Conservation (phyloP, 2,329 filamentous ascomycete species). For the Apiospora aurea region DNA sequence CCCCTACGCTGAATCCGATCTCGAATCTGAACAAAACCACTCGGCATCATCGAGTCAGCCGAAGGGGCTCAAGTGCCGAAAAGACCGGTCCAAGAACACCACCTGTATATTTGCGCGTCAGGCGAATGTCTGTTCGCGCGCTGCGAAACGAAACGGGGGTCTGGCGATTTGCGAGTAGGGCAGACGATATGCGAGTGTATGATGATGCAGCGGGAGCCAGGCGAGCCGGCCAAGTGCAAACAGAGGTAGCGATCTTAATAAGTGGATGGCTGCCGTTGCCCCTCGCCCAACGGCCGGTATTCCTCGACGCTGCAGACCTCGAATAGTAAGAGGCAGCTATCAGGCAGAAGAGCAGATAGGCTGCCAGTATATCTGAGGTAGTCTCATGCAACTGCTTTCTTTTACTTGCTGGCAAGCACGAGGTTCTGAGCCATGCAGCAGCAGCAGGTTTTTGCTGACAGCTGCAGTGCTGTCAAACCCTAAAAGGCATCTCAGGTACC, state of each 20-base stretch:
- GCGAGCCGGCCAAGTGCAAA: conserved; percentile 9
- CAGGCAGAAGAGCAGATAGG: neutral
- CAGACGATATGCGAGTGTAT: neutral
- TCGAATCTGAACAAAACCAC: neutral
- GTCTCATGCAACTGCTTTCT: neutral
- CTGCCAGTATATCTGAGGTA: conserved; percentile 14
- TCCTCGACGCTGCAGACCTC: neutral
- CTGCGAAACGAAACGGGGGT: conserved; percentile 3
- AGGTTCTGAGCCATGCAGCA: conserved; percentile 8
- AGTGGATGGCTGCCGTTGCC: neutral
- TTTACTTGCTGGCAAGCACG: conserved; percentile 7
- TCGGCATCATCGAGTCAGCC: conserved; percentile 3
- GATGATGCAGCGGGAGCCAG: conserved; percentile 8
- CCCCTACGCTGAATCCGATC: neutral
- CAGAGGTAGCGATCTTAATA: conserved; percentile 4
- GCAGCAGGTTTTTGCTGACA: conserved; percentile 6
- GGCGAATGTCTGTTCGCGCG: neutral
- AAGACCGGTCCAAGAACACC: conserved; percentile 1
- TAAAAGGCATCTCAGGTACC: conserved; percentile 14
- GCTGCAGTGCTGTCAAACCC: conserved; percentile 17
- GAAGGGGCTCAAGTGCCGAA: neutral
- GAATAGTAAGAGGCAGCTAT: neutral
- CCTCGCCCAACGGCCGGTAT: neutral
- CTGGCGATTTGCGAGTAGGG: conserved; percentile 14
- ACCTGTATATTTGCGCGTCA: conserved; percentile 2